phyloP scores from a whole-genome alignment of 768 basidiomycete species.

The Daedaleopsis nitida region DNA sequence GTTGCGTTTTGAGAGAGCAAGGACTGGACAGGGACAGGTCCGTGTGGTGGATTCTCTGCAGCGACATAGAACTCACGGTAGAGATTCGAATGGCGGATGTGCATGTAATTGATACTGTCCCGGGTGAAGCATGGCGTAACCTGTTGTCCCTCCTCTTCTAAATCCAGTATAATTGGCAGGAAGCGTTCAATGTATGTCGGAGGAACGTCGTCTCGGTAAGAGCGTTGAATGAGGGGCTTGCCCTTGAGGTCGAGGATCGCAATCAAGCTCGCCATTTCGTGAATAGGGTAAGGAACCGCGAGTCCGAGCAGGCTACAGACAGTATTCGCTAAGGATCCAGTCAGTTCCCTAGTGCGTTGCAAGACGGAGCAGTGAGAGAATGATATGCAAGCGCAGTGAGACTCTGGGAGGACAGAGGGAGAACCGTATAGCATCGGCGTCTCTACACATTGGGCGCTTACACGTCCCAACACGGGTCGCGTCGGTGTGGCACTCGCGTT shows the following conservation, averaged over 20 bases:
- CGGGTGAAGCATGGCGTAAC: constrained; percentile 96
- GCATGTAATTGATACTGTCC: constrained; percentile 97
- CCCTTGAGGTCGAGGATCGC: constrained; percentile 98
- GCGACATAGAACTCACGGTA: constrained; percentile 65
- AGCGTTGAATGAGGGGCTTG: constrained; percentile 94
- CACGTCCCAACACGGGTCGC: constrained; percentile 6
- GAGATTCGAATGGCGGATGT: constrained; percentile 96
- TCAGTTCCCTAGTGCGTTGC: not conserved
- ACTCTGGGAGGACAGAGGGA: not conserved
- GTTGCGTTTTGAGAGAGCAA: constrained; percentile 95
- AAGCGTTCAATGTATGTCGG: constrained; percentile 90
- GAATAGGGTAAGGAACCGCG: not conserved
- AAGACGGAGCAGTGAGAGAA: not conserved
- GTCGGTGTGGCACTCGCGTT: constrained; percentile 15
- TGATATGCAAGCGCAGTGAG: not conserved
- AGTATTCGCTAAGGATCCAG: not conserved
- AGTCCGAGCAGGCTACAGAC: too few species aligned
- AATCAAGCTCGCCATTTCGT: constrained; percentile 64
- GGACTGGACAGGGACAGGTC: constrained; percentile 51
- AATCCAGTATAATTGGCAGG: constrained; percentile 88
- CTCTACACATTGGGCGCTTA: constrained; percentile 1
- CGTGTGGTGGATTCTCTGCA: not conserved
- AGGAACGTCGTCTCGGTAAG: constrained; percentile 95
- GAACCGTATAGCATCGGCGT: not conserved
- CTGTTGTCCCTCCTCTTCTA: constrained; percentile 96